Base-by-base conservation (phyloP, 1,284 basidiomycete genomes). In the Coniophora puteana region DNA sequence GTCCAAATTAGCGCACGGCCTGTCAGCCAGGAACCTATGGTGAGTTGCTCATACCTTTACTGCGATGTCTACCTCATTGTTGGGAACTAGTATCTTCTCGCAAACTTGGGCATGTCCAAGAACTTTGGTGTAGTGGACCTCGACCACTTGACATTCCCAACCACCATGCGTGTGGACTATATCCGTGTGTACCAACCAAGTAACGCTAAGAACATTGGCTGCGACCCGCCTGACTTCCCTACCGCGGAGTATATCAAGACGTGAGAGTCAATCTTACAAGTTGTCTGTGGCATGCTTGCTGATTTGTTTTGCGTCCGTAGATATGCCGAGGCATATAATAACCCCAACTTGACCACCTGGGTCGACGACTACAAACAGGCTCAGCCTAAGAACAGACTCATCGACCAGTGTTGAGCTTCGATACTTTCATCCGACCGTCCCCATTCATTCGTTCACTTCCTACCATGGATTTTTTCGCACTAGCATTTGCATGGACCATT, bases 21-120 rank as follows among this genome's bases (percentile, higher is more conserved):
- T 4, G 66, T 93, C 22, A 68, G 87, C 0, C 73, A 82, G 48
- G 84, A 89, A 56, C 83, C 84, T 5, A 82, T 87, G 82, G 78
- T 79, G 46, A 27, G 70, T 58, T 16, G 27, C 21, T 8, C 31
- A 28, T 23, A n/a, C 16, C 22, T 12, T 31, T 21, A 14, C 31
- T 16, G n/a, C 14, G 14, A 18, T 16, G 18, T 30, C 40, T 10
- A 22, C 36, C 21, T 39, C 41, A 48, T n/a, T n/a, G n/a, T n/a
- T n/a, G n/a, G n/a, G n/a, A n/a, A n/a, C 21, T 26, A 62, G 63
- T 65, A 76, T 55, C 69, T 82, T 47, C 58, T 81, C 43, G 30
- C 68, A 12, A 76, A 78, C 54, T 55, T 82, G 41, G 79, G 76
- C 49, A 69, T 82, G 52, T 78, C 76, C 13, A 64, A 63, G 14